Percentiles rank a stretch among this genome's conserved stretches.
phyloP scores from a whole-genome alignment of 2,329 filamentous ascomycete species.

The Hypomyces perniciosus region DNA sequence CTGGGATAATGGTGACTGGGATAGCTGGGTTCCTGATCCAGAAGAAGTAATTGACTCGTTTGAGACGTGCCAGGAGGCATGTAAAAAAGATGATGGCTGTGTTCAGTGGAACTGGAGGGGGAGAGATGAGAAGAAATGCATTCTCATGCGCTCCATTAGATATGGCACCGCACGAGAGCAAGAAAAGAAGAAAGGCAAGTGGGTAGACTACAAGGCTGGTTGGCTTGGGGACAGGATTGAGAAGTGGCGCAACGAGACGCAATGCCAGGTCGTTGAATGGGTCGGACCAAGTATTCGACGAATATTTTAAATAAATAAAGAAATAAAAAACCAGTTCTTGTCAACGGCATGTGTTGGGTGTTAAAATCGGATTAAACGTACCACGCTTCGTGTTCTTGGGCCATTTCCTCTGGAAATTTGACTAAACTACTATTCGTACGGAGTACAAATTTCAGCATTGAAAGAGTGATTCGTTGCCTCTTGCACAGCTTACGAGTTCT shows the following conservation, averaged over 20 bases:
- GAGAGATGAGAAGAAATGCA: conserved; percentile 23
- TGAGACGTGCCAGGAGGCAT: conserved; percentile 23
- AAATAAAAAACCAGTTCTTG: neutral
- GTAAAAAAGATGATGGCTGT: conserved; percentile 20
- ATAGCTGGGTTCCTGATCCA: conserved; percentile 21
- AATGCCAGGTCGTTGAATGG: conserved; percentile 25
- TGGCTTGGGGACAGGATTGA: conserved; percentile 23
- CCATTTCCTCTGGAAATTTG: no score
- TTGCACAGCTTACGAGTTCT: no score
- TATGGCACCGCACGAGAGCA: conserved; percentile 20
- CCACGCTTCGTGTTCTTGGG: no score
- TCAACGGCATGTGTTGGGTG: neutral
- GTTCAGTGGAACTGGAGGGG: conserved; percentile 27
- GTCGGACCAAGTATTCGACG: conserved; percentile 22
- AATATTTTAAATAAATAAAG: conserved; percentile 1
- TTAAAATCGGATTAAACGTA: no score
- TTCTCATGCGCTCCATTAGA: conserved; percentile 23
- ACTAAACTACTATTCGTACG: no score
- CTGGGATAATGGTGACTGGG: conserved; percentile 29
- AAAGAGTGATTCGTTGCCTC: no score
- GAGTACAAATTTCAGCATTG: no score
- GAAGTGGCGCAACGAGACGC: conserved; percentile 20
- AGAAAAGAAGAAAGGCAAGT: conserved; percentile 18
- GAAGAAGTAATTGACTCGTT: conserved; percentile 21
- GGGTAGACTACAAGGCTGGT: conserved; percentile 25